A percentile compares a stretch with the other conserved stretches of the same genome.
Evolutionary conservation across 495 filamentous ascomycete genomes (phyloP).

Genomic region (Bacidia gigantensis): DNA sequence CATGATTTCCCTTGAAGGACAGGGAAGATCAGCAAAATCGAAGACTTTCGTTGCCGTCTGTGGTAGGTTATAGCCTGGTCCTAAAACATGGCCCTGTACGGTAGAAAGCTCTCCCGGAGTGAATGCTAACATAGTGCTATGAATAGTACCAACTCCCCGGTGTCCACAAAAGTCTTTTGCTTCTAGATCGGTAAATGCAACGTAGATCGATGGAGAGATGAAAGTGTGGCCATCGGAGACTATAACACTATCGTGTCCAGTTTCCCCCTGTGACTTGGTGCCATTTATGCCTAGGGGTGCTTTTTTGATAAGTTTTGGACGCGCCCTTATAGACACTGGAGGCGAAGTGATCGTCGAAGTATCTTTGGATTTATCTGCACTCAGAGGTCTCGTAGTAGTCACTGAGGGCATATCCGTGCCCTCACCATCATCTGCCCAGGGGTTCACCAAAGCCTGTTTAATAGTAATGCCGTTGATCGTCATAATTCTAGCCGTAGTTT

Average conservation of each 20-base stretch:
- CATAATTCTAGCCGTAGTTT: neutral
- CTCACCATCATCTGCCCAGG: neutral
- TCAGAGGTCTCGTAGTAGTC: neutral
- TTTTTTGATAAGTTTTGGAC: neutral
- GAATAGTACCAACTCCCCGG: neutral
- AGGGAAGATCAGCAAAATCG: constrained; percentile 4
- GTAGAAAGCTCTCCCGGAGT: constrained; percentile 8
- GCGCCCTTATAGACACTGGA: neutral
- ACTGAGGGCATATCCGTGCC: neutral
- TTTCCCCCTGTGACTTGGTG: neutral
- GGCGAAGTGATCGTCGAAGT: neutral
- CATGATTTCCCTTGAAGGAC: neutral
- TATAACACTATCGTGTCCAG: neutral
- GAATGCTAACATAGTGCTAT: constrained; percentile 6
- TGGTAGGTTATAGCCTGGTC: neutral
- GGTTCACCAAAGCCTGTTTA: constrained; percentile 1
- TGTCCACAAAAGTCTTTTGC: constrained; percentile 2
- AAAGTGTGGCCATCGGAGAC: neutral
- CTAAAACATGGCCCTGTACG: constrained; percentile 1
- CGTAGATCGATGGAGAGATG: constrained; percentile 5
- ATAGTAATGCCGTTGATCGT: neutral
- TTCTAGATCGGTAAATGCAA: neutral
- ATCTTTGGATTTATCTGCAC: neutral
- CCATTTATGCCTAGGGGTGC: neutral
- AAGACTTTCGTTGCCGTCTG: neutral